Evolutionary conservation across 768 basidiomycete genomes (phyloP), one percentile per base, ranked within the genome.

Genomic region (Termitomyces sp.): DNA sequence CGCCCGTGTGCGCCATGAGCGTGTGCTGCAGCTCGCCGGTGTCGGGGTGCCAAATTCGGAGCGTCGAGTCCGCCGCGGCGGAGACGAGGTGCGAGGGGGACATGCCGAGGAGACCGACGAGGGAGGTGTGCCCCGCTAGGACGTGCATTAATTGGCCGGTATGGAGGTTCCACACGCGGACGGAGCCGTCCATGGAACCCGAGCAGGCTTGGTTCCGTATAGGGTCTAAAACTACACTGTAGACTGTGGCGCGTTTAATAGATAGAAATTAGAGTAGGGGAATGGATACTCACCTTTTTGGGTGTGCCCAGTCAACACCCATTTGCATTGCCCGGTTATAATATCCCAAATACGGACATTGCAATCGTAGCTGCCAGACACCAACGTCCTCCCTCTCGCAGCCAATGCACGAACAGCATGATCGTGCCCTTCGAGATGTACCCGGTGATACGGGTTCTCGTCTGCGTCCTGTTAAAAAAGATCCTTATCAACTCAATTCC

Each of bases 181-280:
- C 95, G 2, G 93, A 95, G 46, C 93, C 91, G 70, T 98, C 96
- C 95, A 98, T 96, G 4, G 95, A 98, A 8, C 96, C 96, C 2
- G 97, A 98, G 63, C 92, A 94, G 27, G 93, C 93, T 68, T 94
- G 91, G 54, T 92, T 86, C 20, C 94, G 90, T 47, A 78, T 76
- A 41, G 86, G 80, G 68, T 98, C 96, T 41, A 95, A 82, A 12
- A 95, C 94, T 52, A 98, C 92, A 69, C 91, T 94, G 76, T 98
- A 98, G 5, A 98, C 96, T 94, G 71, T 16, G 2, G 22, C 54
- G 51, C 39, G 46, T 50, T 41, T 31, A 55, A n/a, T 43, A 12
- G 39, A 26, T 50, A 27, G 18, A 27, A 18, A 4, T 37, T 56
- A 37, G 41, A 13, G 41, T 46, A 37, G n/a, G 22, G 4, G 24